These are phyloP conservation scores for Jacaranda mimosifolia DNA, from an alignment of 257 asterid genomes.

Conservation along the genomic window DNA sequence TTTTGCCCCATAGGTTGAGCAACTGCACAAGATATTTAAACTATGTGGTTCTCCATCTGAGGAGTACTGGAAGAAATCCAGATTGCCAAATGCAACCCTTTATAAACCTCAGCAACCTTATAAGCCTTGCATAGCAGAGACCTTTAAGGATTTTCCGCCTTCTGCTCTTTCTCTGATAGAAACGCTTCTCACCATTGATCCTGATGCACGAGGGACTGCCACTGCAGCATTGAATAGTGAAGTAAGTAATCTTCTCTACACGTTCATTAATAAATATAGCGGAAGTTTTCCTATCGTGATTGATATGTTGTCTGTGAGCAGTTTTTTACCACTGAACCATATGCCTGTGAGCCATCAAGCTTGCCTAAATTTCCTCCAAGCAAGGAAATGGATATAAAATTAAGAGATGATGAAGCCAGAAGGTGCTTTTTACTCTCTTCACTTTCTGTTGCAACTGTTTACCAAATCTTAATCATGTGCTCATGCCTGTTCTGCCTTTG, in stretches of 20 bases:
- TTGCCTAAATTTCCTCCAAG: slow-evolving; percentile 92
- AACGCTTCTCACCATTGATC: slow-evolving; percentile 82
- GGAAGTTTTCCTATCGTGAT: neutral
- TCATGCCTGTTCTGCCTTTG: slow-evolving; percentile 31
- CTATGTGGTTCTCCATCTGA: slow-evolving; percentile 93
- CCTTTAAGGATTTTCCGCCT: slow-evolving; percentile 79
- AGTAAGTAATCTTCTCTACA: slow-evolving; percentile 54
- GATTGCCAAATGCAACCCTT: slow-evolving; percentile 81
- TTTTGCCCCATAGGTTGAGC: slow-evolving; percentile 70
- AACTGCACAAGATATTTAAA: slow-evolving; percentile 90
- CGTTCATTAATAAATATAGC: neutral
- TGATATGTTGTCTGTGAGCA: slow-evolving; percentile 36
- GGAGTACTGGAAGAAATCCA: slow-evolving; percentile 92
- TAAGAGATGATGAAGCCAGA: slow-evolving; percentile 89
- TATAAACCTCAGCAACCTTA: slow-evolving; percentile 95
- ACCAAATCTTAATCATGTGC: slow-evolving; percentile 12
- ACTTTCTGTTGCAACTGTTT: neutral
- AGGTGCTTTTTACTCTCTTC: slow-evolving; percentile 55
- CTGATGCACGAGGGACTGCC: slow-evolving; percentile 83
- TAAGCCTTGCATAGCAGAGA: slow-evolving; percentile 67
- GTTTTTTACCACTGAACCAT: slow-evolving; percentile 84
- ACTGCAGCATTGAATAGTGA: slow-evolving; percentile 78
- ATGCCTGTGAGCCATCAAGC: slow-evolving; percentile 85
- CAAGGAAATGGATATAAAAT: slow-evolving; percentile 91
- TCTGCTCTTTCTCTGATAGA: slow-evolving; percentile 72